Evolutionary conservation across 169 alveolate species (phyloP), one percentile per base, ranked within the genome.

Genomic region (Theileria equi): DNA sequence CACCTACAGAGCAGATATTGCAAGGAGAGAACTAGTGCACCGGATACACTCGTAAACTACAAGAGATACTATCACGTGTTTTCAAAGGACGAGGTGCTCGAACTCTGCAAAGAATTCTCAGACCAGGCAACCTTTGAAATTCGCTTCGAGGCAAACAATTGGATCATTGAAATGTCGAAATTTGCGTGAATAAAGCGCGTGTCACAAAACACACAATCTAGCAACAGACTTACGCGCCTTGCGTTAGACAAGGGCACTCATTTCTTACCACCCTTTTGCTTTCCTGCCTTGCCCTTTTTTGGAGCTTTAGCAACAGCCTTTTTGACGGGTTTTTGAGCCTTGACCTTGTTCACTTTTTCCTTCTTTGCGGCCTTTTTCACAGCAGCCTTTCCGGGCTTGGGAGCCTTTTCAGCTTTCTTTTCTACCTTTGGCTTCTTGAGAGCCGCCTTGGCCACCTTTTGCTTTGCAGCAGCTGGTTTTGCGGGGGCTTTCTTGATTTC

Each of bases 21-120:
- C 40, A 43, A 48, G 31, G 17, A 6, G 53, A 1, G 17, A 25
- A 1, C 16, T 0, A 4, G 69, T 29, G 7, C 3, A 11, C 10
- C 45, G 10, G 13, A 13, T 10, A 13, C 17, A 10, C 13, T 13
- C 38, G 31, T n/a, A 10, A 63, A 47, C 11, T n/a, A 29, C 26
- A 34, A 45, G 26, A 62, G 85, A 16, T 76, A 54, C 38, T 76
- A 76, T 26, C 85, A 76, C 67, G 58, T 76, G 0, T 76, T 76
- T 57, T 65, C 79, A 34, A 44, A 44, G 11, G 80, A 64, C 10
- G 85, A 76, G 41, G 73, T 76, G 17, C 65, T 49, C 26, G 49
- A 29, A 0, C 31, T 76, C n/a, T 71, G 66, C 13, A 44, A 47
- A 23, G 43, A 44, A 2, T 76, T 65, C 66, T 43, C n/a, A 23